Evolutionary conservation across 768 basidiomycete species (phyloP), one percentile per base, ranked within the genome.

Genomic region (Boletus sp.): DNA sequence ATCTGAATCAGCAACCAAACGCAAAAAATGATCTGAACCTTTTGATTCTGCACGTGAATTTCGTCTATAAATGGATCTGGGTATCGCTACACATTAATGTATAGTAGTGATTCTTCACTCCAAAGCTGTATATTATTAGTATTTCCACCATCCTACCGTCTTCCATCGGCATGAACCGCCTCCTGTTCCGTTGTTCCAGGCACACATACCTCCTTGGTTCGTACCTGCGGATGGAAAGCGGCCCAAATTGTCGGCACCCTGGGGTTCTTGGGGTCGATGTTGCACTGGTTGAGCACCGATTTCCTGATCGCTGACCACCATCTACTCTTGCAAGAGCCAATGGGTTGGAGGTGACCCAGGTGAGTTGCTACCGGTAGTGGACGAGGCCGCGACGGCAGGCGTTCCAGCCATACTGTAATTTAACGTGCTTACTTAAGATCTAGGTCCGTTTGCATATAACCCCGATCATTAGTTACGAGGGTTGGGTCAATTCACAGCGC

Each of bases 11-110:
- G 75, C 60, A 19, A 60, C 65, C 38, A 76, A 76, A 60, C 74
- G 74, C 60, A 75, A 72, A 66, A 76, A 74, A 58, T 76, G 56
- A 68, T 29, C 19, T 7, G 29, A 23, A 49, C 7, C 34, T 19
- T 32, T 3, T 25, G 19, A 39, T 21, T 35, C 23, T 44, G 5
- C n/a, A 33, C n/a, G 23, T 43, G 19, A 41, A 35, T 40, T n/a
- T 54, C 30, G 34, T 63, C 4, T 53, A 37, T 42, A n/a, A 48
- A 51, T 38, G 53, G 38, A 33, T 11, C n/a, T 21, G 21, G 50
- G 47, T 29, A 37, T 58, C 41, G 42, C 42, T 51, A 30, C 43
- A 25, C 25, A 25, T 25, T 25, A 27, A 19, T 47, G 53, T 63
- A 37, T 49, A 33, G 49, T 51, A 69, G 63, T 70, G 57, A 61